Conservation (phyloP, 1,284 basidiomycete species). For the Moesziomyces globuligerus region DNA sequence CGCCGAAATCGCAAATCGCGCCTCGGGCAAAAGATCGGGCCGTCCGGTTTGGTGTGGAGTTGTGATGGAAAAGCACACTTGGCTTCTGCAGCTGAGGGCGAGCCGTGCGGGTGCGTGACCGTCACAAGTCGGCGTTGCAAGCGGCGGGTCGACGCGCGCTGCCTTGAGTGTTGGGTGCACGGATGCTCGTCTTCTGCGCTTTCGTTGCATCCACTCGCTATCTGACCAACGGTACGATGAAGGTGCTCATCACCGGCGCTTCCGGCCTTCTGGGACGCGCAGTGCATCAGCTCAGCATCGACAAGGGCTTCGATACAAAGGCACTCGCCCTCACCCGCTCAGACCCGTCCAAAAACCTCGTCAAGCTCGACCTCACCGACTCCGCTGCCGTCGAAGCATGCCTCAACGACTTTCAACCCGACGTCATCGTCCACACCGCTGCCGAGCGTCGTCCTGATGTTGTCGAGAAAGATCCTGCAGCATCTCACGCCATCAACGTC, state of each 20-base stretch:
- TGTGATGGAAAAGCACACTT: too few species aligned
- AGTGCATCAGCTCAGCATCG: slow-evolving; percentile 54
- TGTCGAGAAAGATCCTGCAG: slow-evolving; percentile 68
- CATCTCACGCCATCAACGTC: slow-evolving; percentile 70
- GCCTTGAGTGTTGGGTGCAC: slow-evolving; percentile 11
- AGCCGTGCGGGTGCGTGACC: too few species aligned
- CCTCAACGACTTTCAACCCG: slow-evolving; percentile 66
- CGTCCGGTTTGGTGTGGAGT: neutral
- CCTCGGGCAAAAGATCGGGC: too few species aligned
- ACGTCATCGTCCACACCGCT: slow-evolving; percentile 70
- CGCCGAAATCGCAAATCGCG: too few species aligned
- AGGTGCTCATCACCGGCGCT: slow-evolving; percentile 69
- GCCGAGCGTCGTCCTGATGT: slow-evolving; percentile 69
- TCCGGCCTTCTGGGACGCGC: slow-evolving; percentile 71
- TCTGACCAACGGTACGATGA: slow-evolving; percentile 19
- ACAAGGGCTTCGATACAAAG: slow-evolving; percentile 34
- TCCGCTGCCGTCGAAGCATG: slow-evolving; percentile 67
- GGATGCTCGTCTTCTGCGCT: slow-evolving; percentile 1
- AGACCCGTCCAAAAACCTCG: slow-evolving; percentile 65
- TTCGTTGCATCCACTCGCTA: slow-evolving; percentile 1
- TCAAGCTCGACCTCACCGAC: slow-evolving; percentile 70
- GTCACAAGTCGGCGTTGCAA: too few species aligned
- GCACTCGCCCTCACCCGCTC: slow-evolving; percentile 69
- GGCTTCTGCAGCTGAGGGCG: too few species aligned
- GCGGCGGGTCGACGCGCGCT: too few species aligned